Evolutionary conservation across 495 filamentous ascomycete species (phyloP).

Genomic region (Penicillium taxi): DNA sequence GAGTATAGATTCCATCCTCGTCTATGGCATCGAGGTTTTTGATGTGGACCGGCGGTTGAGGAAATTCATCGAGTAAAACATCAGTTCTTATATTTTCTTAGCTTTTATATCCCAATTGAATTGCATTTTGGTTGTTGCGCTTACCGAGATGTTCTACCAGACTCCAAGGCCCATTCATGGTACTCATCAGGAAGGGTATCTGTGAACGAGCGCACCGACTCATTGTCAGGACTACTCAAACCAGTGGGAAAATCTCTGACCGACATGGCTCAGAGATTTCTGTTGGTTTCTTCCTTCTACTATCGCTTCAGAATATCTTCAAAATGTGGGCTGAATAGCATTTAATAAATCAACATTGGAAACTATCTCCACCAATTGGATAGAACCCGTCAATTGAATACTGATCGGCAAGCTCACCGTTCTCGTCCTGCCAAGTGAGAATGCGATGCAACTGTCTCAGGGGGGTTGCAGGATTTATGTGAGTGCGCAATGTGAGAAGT

Average conservation of each 20-base stretch:
- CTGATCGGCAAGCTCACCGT: conserved; percentile 10
- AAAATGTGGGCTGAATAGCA: neutral
- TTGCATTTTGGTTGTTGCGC: neutral
- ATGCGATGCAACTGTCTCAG: neutral
- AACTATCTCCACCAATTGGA: conserved; percentile 1
- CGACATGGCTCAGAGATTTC: conserved; percentile 10
- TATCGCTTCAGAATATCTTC: neutral
- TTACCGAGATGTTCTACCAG: conserved; percentile 16
- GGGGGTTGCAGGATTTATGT: neutral
- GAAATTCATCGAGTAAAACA: conserved; percentile 20
- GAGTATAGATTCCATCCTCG: conserved; percentile 17
- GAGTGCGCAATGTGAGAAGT: conserved; percentile 10
- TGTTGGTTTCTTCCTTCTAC: neutral
- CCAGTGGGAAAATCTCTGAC: conserved; percentile 11
- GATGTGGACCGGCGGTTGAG: conserved; percentile 11
- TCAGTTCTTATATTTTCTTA: conserved; percentile 10
- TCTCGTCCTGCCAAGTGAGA: neutral
- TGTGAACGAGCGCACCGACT: conserved; percentile 20
- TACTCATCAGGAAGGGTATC: conserved; percentile 18
- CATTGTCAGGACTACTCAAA: conserved; percentile 9
- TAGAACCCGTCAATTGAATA: conserved; percentile 10
- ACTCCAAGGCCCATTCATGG: conserved; percentile 21
- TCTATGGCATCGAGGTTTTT: conserved; percentile 15
- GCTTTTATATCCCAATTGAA: neutral
- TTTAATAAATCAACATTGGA: conserved; percentile 14